These are phyloP conservation scores for Cornus florida DNA, from an alignment of 148 eudicot species.

Conservation along the genomic window DNA sequence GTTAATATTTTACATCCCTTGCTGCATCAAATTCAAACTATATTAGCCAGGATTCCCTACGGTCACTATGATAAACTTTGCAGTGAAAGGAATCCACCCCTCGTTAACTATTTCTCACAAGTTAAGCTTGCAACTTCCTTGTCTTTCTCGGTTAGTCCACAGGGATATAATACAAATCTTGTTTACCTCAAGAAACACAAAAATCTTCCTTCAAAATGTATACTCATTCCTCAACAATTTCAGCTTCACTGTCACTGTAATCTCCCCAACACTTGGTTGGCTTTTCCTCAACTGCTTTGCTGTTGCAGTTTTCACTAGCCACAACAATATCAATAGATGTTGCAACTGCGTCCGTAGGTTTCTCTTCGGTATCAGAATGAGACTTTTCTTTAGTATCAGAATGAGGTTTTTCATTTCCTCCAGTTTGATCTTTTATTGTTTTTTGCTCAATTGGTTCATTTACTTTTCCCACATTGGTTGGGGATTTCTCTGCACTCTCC, in stretches of 20 bases:
- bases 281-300: conserved; percentile 33
- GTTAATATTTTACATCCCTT: conserved; percentile 1
- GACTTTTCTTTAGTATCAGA: conserved; percentile 26
- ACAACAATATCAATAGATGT: conserved; percentile 16
- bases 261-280: conserved; percentile 74
- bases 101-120: background rate
- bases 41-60: background rate
- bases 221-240: conserved; percentile 41
- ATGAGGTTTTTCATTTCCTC: conserved; percentile 18
- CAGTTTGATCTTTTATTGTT: conserved; percentile 20
- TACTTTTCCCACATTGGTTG: conserved; percentile 8
- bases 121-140: background rate
- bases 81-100: background rate
- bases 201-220: conserved; percentile 31
- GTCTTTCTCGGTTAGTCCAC: background rate
- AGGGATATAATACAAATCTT: background rate
- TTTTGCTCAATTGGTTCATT: conserved; percentile 20
- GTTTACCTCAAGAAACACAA: background rate
- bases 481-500: conserved; percentile 17
- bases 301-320: conserved; percentile 23
- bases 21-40: background rate
- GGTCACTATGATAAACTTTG: background rate
- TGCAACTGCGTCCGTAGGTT: conserved; percentile 14
- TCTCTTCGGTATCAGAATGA: conserved; percentile 30
- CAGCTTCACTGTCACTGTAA: conserved; percentile 75